phyloP scores from a whole-genome alignment of 2,329 filamentous ascomycete species.

The Pseudonectria buxi region DNA sequence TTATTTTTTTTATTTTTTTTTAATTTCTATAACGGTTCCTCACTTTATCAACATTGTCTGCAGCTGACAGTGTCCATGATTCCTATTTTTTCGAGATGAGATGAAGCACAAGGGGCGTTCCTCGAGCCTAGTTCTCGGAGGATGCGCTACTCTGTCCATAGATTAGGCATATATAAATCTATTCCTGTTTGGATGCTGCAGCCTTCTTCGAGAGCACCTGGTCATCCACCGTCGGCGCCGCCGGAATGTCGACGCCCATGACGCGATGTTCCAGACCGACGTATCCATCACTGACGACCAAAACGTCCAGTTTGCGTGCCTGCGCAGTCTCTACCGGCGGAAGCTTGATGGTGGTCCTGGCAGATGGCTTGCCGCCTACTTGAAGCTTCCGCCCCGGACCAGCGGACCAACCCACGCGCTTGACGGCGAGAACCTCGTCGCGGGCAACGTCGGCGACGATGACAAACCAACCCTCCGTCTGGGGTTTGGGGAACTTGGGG shows the following conservation, averaged over 20 bases:
- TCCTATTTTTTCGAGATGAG: no score
- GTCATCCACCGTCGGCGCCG: slow-evolving; percentile 40
- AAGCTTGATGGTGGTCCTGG: slow-evolving; percentile 54
- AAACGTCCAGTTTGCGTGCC: slow-evolving; percentile 61
- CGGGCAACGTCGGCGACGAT: slow-evolving; percentile 59
- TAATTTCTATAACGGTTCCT: no score
- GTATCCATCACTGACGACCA: slow-evolving; percentile 83
- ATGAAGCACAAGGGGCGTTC: slow-evolving; percentile 5
- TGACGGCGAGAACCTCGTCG: slow-evolving; percentile 79
- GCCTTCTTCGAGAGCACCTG: slow-evolving; percentile 37
- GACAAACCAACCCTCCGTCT: slow-evolving; percentile 90
- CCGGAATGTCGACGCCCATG: slow-evolving; percentile 45
- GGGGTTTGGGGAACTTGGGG: slow-evolving; percentile 85
- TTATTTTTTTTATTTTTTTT: background rate
- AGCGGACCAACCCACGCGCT: slow-evolving; percentile 68
- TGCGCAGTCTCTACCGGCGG: slow-evolving; percentile 40
- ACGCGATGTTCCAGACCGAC: slow-evolving; percentile 59
- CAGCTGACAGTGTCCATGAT: no score
- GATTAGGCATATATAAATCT: slow-evolving; percentile 3
- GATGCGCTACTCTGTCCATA: slow-evolving; percentile 6
- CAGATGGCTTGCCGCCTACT: slow-evolving; percentile 41
- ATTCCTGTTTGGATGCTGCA: slow-evolving; percentile 11
- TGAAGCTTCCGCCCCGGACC: slow-evolving; percentile 25
- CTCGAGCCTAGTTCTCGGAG: background rate
- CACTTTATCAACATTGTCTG: no score